phyloP scores from a whole-genome alignment of 371 early-diverging fungal genomes.

The Haplosporangium sp. region DNA sequence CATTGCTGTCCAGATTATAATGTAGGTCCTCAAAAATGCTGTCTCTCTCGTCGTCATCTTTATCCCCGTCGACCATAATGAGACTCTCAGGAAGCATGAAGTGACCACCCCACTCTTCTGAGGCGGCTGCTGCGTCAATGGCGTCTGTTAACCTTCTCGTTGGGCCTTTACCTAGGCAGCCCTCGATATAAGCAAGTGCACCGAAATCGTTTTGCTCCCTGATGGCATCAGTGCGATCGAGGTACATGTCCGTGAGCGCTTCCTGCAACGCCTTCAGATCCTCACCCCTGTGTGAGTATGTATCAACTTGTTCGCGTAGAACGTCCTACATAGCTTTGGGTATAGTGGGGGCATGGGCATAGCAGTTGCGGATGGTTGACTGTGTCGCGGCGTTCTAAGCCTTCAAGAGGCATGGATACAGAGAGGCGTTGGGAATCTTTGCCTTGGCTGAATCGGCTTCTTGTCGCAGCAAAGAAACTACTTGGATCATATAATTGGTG shows the following conservation, averaged over 20 bases:
- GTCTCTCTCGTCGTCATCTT: too few species aligned
- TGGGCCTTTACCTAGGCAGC: neutral
- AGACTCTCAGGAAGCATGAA: neutral
- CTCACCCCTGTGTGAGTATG: neutral
- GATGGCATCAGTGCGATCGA: constrained; percentile 1
- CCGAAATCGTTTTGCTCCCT: neutral
- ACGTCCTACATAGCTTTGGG: constrained; percentile 2
- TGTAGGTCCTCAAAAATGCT: too few species aligned
- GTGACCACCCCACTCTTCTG: too few species aligned
- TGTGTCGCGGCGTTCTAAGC: neutral
- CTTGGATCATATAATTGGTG: neutral
- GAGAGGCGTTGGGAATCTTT: neutral
- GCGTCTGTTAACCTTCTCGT: neutral
- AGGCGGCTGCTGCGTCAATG: neutral
- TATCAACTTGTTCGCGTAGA: neutral
- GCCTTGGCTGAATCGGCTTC: neutral
- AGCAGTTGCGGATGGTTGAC: constrained; percentile 8
- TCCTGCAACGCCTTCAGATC: constrained; percentile 2
- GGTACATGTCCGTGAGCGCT: neutral
- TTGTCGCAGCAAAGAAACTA: neutral
- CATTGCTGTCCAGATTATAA: too few species aligned
- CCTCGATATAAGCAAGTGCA: neutral
- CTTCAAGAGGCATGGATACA: neutral
- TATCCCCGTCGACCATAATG: too few species aligned
- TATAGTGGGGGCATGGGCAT: constrained; percentile 8